Conservation (phyloP, 2,329 filamentous ascomycete species). For the Corynespora cassiicola region DNA sequence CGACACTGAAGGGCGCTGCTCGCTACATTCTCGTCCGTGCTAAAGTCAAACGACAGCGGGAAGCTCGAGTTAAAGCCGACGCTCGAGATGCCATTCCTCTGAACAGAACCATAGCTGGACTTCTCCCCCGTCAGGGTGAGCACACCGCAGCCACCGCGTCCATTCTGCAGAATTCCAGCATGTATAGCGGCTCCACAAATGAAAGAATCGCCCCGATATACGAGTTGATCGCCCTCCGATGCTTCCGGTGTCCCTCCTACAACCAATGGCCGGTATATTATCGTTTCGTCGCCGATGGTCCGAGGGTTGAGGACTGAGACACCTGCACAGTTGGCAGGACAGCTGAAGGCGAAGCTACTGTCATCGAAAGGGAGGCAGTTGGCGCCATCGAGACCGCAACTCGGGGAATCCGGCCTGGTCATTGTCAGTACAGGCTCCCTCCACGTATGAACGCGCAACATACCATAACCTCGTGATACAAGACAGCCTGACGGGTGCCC, state of each 20-base stretch:
- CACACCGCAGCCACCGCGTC: constrained; percentile 41
- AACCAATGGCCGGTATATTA: constrained; percentile 70
- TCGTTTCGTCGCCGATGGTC: constrained; percentile 63
- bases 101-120: constrained; percentile 23
- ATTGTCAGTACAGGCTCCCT: constrained; percentile 10
- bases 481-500: constrained; percentile 68
- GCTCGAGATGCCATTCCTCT: constrained; percentile 39
- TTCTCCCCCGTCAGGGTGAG: constrained; percentile 33
- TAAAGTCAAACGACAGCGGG: constrained; percentile 41
- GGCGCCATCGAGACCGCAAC: constrained; percentile 61
- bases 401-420: constrained; percentile 33
- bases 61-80: constrained; percentile 42
- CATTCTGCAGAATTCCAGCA: constrained; percentile 35
- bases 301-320: constrained; percentile 57
- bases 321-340: constrained; percentile 60
- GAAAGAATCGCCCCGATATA: constrained; percentile 47
- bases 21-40: constrained; percentile 17
- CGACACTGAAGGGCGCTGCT: constrained; percentile 28
- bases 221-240: constrained; percentile 14
- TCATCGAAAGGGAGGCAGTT: constrained; percentile 62
- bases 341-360: constrained; percentile 61
- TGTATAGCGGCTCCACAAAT: constrained; percentile 46
- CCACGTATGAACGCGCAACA: too few relatives aligned
- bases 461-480: constrained; percentile 75
- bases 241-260: constrained; percentile 64